Evolutionary conservation across 371 early-diverging fungal species (phyloP).

Genomic region (Mucor sp.): DNA sequence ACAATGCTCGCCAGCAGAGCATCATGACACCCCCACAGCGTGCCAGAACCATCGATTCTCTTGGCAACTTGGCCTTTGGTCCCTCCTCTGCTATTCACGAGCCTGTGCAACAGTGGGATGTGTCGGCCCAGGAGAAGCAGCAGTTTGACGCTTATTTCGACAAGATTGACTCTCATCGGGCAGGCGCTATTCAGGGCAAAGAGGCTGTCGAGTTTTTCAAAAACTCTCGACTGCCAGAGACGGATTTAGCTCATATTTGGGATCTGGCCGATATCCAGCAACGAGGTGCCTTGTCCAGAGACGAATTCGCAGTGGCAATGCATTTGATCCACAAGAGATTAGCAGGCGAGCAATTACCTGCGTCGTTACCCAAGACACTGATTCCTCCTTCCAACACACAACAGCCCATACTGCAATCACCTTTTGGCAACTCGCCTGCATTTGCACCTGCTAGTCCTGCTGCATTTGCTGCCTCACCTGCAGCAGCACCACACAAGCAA

Average conservation of each 20-base stretch:
- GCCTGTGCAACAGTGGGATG: constrained; percentile 60
- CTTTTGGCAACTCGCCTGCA: constrained; percentile 4
- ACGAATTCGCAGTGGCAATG: constrained; percentile 95
- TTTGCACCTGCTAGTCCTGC: constrained; percentile 2
- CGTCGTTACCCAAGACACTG: constrained; percentile 46
- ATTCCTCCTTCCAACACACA: constrained; percentile 23
- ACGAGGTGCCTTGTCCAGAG: constrained; percentile 77
- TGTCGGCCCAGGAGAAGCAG: constrained; percentile 65
- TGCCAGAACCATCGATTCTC: constrained; percentile 44
- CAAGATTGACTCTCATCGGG: constrained; percentile 55
- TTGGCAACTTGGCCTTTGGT: constrained; percentile 48
- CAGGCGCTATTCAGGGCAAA: constrained; percentile 43
- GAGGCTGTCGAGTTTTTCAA: constrained; percentile 80
- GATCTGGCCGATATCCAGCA: constrained; percentile 78
- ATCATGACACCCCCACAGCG: constrained; percentile 44
- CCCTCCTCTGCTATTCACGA: constrained; percentile 18
- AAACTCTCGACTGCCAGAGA: constrained; percentile 72
- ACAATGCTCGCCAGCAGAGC: constrained; percentile 23
- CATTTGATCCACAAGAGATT: constrained; percentile 83
- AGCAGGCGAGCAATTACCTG: constrained; percentile 81
- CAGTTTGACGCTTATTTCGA: constrained; percentile 73
- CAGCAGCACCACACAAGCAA: constrained; percentile 15
- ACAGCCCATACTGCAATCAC: constrained; percentile 11
- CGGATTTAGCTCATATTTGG: constrained; percentile 80
- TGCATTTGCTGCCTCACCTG: constrained; percentile 6